phyloP scores from a whole-genome alignment of 2,329 filamentous ascomycete species.

The Aurifilum marmelostoma region DNA sequence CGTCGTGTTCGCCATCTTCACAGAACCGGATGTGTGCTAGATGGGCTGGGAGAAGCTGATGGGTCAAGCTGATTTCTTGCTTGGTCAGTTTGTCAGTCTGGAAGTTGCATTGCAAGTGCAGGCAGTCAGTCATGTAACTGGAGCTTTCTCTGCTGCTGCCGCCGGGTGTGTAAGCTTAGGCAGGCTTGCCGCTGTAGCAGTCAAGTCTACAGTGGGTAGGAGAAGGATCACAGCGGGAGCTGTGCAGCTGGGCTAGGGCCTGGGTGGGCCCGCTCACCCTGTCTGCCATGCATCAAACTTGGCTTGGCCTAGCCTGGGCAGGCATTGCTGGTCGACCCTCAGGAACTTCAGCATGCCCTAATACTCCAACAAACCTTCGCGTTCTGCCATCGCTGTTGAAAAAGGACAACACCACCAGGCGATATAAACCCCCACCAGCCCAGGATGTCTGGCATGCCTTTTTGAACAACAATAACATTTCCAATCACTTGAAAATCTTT shows the following conservation, averaged over 20 bases:
- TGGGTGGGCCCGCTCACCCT: background rate
- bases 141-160: background rate
- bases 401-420: background rate
- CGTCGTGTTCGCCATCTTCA: conserved; percentile 12
- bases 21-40: background rate
- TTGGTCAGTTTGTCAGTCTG: background rate
- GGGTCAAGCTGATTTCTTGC: background rate
- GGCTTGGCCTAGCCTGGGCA: background rate
- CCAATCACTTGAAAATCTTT: background rate
- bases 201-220: background rate
- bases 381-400: background rate
- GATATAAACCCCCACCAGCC: background rate
- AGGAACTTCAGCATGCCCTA: background rate
- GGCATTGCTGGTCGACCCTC: background rate
- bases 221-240: conserved; percentile 1
- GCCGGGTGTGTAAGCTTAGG: background rate
- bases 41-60: background rate
- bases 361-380: background rate
- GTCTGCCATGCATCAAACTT: background rate
- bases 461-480: background rate
- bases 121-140: background rate
- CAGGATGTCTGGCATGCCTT: background rate
- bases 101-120: no score
- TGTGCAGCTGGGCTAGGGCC: conserved; percentile 3
- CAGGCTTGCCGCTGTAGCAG: background rate